Conservation (phyloP, 73 alveolate genomes). For the Uronychia setigera region DNA sequence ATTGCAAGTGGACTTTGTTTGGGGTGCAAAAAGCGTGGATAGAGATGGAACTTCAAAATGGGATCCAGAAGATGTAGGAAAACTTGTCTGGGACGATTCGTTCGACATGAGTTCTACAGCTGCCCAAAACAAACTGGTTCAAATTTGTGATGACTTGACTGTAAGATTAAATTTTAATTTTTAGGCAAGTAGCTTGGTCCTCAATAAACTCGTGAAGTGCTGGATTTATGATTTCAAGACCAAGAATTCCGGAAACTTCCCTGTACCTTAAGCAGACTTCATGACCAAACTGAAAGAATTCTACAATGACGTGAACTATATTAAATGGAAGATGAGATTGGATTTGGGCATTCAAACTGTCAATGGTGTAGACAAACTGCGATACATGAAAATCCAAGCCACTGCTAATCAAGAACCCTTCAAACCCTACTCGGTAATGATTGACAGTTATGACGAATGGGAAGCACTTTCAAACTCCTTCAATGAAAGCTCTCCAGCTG, state of each 20-base stretch:
- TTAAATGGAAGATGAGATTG: neutral
- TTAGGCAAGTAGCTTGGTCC: neutral
- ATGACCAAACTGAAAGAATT: neutral
- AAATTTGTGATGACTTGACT: neutral
- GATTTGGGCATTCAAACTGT: neutral
- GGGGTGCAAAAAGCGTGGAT: slow-evolving; percentile 10
- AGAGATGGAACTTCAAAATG: neutral
- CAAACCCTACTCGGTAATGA: slow-evolving; percentile 5
- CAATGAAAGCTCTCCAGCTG: slow-evolving; percentile 1
- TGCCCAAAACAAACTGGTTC: neutral
- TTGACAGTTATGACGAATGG: neutral
- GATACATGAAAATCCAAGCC: slow-evolving; percentile 3
- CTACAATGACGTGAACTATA: neutral
- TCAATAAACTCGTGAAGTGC: slow-evolving; percentile 2
- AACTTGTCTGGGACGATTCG: neutral
- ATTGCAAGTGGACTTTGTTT: neutral
- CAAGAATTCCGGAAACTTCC: slow-evolving; percentile 4
- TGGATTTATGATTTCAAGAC: slow-evolving; percentile 18
- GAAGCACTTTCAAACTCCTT: neutral
- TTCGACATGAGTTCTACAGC: neutral
- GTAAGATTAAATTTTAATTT: neutral
- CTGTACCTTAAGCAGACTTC: slow-evolving; percentile 19
- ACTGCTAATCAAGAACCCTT: neutral
- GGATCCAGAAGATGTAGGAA: slow-evolving; percentile 16
- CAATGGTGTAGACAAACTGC: neutral